A percentile compares a stretch with the other conserved stretches of the same genome.
Evolutionary conservation across 805 yeast species (phyloP).

Genomic region (Citeromyces matritensis): DNA sequence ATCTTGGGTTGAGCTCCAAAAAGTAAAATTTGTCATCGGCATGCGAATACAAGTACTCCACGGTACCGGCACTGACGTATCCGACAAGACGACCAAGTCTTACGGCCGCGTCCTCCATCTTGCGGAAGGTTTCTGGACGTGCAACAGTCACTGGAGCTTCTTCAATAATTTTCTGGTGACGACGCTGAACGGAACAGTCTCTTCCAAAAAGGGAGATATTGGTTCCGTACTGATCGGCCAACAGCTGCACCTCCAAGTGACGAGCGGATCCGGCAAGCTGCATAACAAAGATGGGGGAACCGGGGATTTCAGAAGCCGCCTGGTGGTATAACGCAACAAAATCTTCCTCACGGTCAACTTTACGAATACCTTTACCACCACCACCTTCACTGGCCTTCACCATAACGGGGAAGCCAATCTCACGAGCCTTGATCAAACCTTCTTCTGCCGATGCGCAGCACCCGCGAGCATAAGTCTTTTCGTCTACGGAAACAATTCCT

Average conservation of each 20-base stretch:
- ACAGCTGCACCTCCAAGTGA: constrained; percentile 93
- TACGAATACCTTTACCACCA: constrained; percentile 99
- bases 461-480: constrained; percentile 72
- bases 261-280: constrained; percentile 94
- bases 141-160: constrained; percentile 99
- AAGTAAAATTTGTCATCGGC: constrained; percentile 91
- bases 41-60: constrained; percentile 90
- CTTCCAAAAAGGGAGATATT: constrained; percentile 95
- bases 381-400: constrained; percentile 99
- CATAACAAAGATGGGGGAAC: constrained; percentile 98
- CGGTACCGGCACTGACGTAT: constrained; percentile 98
- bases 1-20: constrained; percentile 92
- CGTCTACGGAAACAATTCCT: constrained; percentile 80
- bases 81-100: constrained; percentile 95
- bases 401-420: constrained; percentile 97
- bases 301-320: constrained; percentile 96
- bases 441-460: constrained; percentile 80
- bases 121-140: constrained; percentile 64
- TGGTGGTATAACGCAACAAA: constrained; percentile 71
- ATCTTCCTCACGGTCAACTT: constrained; percentile 75
- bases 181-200: constrained; percentile 98
- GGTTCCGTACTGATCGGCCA: constrained; percentile 97
- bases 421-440: constrained; percentile 71
- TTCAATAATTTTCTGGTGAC: constrained; percentile 97
- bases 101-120: constrained; percentile 96